A percentile compares a stretch with the other conserved stretches of the same genome.
phyloP scores from a whole-genome alignment of 202 grass and related monocot genomes.

The Eragrostis tef region DNA sequence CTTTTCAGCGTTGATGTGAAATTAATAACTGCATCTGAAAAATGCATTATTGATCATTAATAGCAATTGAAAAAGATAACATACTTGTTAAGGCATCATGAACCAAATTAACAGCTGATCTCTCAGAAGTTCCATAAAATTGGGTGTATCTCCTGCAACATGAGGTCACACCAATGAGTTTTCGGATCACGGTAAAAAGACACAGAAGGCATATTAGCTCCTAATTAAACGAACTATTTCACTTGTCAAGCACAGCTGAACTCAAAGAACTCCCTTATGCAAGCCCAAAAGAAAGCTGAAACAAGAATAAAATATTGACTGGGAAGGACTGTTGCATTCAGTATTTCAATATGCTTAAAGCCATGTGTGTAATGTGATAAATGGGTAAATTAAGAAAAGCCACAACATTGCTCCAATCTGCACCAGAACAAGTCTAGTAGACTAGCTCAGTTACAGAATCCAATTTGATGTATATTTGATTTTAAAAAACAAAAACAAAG shows the following conservation, averaged over 20 bases:
- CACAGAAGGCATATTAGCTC: background rate
- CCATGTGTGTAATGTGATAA: conserved; percentile 2
- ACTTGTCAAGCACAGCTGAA: conserved; percentile 17
- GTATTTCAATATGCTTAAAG: background rate
- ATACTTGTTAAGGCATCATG: conserved; percentile 98
- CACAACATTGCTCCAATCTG: conserved; percentile 16
- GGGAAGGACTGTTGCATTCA: background rate
- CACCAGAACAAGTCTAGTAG: background rate
- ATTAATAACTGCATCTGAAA: background rate
- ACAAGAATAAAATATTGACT: conserved; percentile 16
- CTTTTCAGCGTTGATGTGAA: background rate
- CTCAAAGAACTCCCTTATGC: background rate
- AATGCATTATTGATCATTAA: background rate
- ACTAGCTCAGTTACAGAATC: background rate
- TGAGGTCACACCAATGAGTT: conserved; percentile 34
- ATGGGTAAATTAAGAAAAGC: background rate
- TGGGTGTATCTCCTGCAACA: conserved; percentile 90
- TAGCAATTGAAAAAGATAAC: conserved; percentile 40
- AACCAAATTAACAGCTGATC: conserved; percentile 82
- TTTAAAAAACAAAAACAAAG: conserved; percentile 19
- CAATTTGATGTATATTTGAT: conserved; percentile 12
- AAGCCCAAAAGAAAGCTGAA: conserved; percentile 19
- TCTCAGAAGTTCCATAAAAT: conserved; percentile 97
- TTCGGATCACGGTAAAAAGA: background rate
- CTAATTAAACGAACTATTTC: conserved; percentile 8